phyloP scores from a whole-genome alignment of 2,329 filamentous ascomycete species.

The Penicillium sp. region DNA sequence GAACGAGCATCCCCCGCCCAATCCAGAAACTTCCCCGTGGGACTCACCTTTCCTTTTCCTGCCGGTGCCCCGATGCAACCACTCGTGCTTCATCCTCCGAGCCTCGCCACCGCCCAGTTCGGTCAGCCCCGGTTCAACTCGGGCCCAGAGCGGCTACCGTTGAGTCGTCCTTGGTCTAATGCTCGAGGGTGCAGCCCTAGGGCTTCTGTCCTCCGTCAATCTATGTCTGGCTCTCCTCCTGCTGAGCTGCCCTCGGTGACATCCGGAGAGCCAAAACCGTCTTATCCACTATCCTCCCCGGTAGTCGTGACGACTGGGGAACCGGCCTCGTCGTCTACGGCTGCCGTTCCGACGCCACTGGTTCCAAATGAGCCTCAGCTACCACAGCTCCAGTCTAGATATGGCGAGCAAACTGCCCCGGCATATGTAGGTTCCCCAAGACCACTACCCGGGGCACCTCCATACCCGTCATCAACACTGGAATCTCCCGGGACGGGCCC shows the following conservation, averaged over 20 bases:
- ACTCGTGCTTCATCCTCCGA: constrained; percentile 40
- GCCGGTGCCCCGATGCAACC: constrained; percentile 39
- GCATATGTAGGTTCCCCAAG: constrained; percentile 11
- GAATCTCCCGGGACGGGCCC: constrained; percentile 22
- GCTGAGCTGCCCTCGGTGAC: constrained; percentile 38
- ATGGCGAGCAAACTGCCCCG: constrained; percentile 18
- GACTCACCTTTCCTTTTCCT: constrained; percentile 5
- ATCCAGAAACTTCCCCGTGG: constrained; percentile 3
- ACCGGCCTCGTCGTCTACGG: constrained; percentile 7
- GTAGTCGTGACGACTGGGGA: constrained; percentile 19
- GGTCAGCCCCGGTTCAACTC: constrained; percentile 35
- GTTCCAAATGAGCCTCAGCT: constrained; percentile 16
- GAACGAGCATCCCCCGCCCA: constrained; percentile 13
- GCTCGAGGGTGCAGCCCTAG: constrained; percentile 39
- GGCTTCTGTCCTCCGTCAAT: constrained; percentile 40
- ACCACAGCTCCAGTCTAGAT: constrained; percentile 17
- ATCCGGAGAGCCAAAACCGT: constrained; percentile 34
- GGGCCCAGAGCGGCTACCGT: constrained; percentile 34
- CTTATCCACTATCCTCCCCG: constrained; percentile 28
- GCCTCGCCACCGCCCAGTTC: constrained; percentile 37
- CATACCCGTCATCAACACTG: constrained; percentile 27
- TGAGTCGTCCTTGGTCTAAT: constrained; percentile 37
- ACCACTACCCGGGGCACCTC: constrained; percentile 19
- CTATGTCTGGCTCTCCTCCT: constrained; percentile 45
- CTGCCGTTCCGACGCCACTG: constrained; percentile 10